These are phyloP conservation scores for Fraxinus velutina DNA, from an alignment of 305 asterid genomes.

Conservation along the genomic window DNA sequence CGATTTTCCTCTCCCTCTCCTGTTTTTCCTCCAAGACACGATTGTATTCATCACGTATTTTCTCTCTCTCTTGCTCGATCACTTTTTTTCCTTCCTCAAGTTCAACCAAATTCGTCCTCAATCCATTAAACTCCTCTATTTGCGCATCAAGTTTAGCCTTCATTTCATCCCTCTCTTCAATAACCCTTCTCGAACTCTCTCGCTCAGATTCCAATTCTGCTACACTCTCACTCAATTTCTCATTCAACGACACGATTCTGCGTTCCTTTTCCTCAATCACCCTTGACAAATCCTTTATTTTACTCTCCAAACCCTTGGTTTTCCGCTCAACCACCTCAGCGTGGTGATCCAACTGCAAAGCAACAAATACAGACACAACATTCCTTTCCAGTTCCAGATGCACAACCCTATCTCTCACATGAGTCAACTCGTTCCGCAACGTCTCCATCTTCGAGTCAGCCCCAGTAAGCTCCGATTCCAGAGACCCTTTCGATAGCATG, in stretches of 20 bases:
- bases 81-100: constrained; percentile 34
- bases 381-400: constrained; percentile 51
- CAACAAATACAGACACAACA: constrained; percentile 44
- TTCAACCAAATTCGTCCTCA: constrained; percentile 38
- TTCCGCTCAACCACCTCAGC: constrained; percentile 35
- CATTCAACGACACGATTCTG: constrained; percentile 39
- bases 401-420: constrained; percentile 39
- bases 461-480: constrained; percentile 48
- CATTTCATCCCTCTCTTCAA: constrained; percentile 48
- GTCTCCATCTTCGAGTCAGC: constrained; percentile 43
- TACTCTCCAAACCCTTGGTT: constrained; percentile 41
- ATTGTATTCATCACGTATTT: constrained; percentile 30
- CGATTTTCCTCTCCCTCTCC: constrained; percentile 39
- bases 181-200: constrained; percentile 30
- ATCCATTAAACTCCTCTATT: constrained; percentile 31
- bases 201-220: constrained; percentile 35
- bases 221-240: constrained; percentile 33
- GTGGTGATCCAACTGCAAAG: constrained; percentile 34
- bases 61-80: constrained; percentile 29
- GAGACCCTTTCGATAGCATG: constrained; percentile 30
- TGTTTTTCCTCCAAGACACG: constrained; percentile 31
- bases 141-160: constrained; percentile 33
- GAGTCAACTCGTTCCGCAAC: constrained; percentile 42
- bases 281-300: constrained; percentile 30
- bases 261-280: constrained; percentile 34